Conservation (phyloP, 2,329 filamentous ascomycete genomes). For the Fusarium sp. region DNA sequence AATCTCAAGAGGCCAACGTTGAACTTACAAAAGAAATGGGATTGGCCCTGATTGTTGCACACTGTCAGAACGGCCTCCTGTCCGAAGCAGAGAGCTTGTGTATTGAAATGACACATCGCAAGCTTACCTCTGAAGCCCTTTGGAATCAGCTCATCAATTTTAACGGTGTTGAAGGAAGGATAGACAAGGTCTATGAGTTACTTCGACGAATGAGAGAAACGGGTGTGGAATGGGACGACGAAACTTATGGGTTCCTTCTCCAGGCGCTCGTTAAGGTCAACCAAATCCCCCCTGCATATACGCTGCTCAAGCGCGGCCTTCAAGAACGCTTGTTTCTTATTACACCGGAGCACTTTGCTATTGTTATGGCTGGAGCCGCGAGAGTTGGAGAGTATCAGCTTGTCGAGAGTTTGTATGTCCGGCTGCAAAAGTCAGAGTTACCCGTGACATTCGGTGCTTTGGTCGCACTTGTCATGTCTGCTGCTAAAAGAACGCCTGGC, state of each 20-base stretch:
- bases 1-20: conserved; percentile 68
- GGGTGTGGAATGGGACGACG: conserved; percentile 61
- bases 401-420: conserved; percentile 57
- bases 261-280: conserved; percentile 62
- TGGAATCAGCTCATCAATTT: conserved; percentile 85
- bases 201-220: conserved; percentile 63
- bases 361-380: conserved; percentile 67
- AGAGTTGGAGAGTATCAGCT: conserved; percentile 59
- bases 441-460: conserved; percentile 59
- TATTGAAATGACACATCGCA: conserved; percentile 64
- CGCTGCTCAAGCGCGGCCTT: conserved; percentile 61
- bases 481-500: conserved; percentile 44
- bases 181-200: conserved; percentile 63
- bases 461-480: conserved; percentile 58
- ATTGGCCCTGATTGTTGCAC: conserved; percentile 75
- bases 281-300: conserved; percentile 64
- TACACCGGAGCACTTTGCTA: conserved; percentile 63
- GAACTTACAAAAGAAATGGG: conserved; percentile 69
- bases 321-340: conserved; percentile 61
- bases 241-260: conserved; percentile 65
- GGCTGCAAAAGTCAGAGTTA: conserved; percentile 60
- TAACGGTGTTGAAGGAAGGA: conserved; percentile 72
- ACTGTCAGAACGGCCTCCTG: conserved; percentile 62
- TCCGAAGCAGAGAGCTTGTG: conserved; percentile 56
- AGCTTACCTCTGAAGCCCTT: conserved; percentile 69